Conservation (phyloP, 2,329 filamentous ascomycete genomes). For the Hawksworthiomyces lignivorus region DNA sequence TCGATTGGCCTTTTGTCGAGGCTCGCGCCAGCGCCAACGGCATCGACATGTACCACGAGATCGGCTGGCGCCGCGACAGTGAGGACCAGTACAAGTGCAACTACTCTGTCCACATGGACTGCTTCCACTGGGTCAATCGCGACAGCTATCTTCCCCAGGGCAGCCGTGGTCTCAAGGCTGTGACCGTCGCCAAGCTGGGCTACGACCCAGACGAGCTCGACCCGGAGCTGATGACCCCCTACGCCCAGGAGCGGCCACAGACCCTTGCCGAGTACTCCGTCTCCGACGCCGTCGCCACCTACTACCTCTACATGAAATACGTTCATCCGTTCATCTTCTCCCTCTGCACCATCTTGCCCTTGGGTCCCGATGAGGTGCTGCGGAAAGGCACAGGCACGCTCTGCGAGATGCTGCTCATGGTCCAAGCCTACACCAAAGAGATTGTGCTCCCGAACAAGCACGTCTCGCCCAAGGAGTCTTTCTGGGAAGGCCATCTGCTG, state of each 20-base stretch:
- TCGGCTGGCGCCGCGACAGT: slow-evolving; percentile 88
- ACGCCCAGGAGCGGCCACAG: slow-evolving; percentile 83
- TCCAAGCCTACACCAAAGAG: slow-evolving; percentile 85
- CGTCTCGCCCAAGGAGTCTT: slow-evolving; percentile 79
- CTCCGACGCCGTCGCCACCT: slow-evolving; percentile 96
- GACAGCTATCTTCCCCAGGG: slow-evolving; percentile 97
- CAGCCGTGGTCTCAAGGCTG: slow-evolving; percentile 92
- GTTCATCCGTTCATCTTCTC: slow-evolving; percentile 99
- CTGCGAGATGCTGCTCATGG: slow-evolving; percentile 99
- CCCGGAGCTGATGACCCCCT: slow-evolving; percentile 92
- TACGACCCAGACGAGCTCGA: slow-evolving; percentile 98
- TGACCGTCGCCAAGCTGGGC: slow-evolving; percentile 94
- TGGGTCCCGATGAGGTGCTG: slow-evolving; percentile 85
- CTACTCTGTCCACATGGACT: slow-evolving; percentile 97
- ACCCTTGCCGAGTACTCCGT: slow-evolving; percentile 96
- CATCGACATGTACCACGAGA: slow-evolving; percentile 99
- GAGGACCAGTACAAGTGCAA: slow-evolving; percentile 96
- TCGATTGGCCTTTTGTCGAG: slow-evolving; percentile 99
- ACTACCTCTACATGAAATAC: slow-evolving; percentile 99
- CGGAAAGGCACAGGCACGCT: slow-evolving; percentile 95
- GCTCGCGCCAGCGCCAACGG: slow-evolving; percentile 85
- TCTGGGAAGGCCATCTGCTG: slow-evolving; percentile 92
- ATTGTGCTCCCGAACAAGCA: slow-evolving; percentile 97
- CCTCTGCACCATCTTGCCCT: slow-evolving; percentile 87
- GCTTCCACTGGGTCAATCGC: slow-evolving; percentile 97